These are phyloP conservation scores for Aspergillus sclerotioniger DNA, from an alignment of 495 filamentous ascomycete genomes.

Conservation along the genomic window DNA sequence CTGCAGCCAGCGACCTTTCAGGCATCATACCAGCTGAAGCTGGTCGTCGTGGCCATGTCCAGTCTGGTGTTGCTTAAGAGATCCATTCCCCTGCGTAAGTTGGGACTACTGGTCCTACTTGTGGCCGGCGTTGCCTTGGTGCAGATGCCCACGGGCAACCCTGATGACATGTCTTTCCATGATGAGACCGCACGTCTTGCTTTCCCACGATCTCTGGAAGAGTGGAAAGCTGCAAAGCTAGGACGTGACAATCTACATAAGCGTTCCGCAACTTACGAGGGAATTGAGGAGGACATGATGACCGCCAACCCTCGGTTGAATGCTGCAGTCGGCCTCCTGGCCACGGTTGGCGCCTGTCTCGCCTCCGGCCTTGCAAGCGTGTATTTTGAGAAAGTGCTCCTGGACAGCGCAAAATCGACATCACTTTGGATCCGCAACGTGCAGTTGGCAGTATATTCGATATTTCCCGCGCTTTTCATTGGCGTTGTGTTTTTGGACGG, in stretches of 20 bases:
- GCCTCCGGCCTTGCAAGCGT: slow-evolving; percentile 83
- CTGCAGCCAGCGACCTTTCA: slow-evolving; percentile 90
- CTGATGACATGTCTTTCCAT: slow-evolving; percentile 49
- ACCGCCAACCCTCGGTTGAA: slow-evolving; percentile 66
- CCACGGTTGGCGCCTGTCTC: slow-evolving; percentile 71
- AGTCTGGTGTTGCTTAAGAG: slow-evolving; percentile 73
- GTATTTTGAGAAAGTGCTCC: slow-evolving; percentile 93
- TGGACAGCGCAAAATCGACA: slow-evolving; percentile 65
- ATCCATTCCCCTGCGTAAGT: slow-evolving; percentile 66
- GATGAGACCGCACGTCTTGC: slow-evolving; percentile 54
- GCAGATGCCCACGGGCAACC: slow-evolving; percentile 62
- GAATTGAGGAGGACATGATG: slow-evolving; percentile 78
- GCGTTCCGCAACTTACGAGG: slow-evolving; percentile 94
- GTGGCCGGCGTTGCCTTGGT: slow-evolving; percentile 84
- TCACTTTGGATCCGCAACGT: slow-evolving; percentile 93
- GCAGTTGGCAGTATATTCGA: slow-evolving; percentile 86
- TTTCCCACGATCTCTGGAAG: slow-evolving; percentile 69
- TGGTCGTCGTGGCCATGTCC: slow-evolving; percentile 87
- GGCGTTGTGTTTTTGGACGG: slow-evolving; percentile 87
- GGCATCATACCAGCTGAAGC: slow-evolving; percentile 89
- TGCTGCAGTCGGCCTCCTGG: slow-evolving; percentile 69
- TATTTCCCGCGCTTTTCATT: slow-evolving; percentile 82
- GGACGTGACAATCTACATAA: slow-evolving; percentile 48
- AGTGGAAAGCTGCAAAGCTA: slow-evolving; percentile 47
- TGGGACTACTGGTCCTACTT: slow-evolving; percentile 77